phyloP scores from a whole-genome alignment of 148 eudicot species.

The Rheum nobile region DNA sequence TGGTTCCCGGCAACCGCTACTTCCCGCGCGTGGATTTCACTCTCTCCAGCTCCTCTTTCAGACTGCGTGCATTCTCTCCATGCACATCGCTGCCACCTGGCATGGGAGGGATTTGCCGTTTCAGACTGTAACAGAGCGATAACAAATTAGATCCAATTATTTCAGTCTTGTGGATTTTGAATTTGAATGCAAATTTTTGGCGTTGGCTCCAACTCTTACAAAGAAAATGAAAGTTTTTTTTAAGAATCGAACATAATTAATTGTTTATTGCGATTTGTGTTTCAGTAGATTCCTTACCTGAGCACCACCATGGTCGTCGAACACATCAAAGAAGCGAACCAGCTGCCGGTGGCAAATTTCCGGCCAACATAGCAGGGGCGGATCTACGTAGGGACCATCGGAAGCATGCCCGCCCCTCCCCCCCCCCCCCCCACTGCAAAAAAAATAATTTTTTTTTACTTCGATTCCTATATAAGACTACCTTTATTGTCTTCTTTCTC shows the following conservation, averaged over 20 bases:
- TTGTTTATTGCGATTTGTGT: neutral
- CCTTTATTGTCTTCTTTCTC: no score
- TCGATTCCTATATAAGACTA: no score
- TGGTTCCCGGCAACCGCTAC: neutral
- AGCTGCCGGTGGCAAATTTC: conserved; percentile 15
- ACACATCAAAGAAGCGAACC: conserved; percentile 41
- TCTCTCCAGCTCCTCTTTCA: conserved; percentile 22
- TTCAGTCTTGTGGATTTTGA: neutral
- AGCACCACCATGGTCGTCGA: conserved; percentile 43
- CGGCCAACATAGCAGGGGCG: no score
- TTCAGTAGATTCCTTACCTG: conserved; percentile 17
- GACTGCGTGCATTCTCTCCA: conserved; percentile 24
- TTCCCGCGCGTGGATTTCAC: conserved; percentile 7
- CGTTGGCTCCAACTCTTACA: neutral
- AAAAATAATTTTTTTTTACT: no score
- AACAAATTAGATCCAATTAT: neutral
- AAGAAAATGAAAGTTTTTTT: neutral
- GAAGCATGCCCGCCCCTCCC: no score
- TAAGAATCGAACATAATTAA: neutral
- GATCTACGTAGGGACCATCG: no score
- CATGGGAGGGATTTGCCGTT: neutral
- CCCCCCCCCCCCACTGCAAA: no score
- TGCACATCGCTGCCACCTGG: conserved; percentile 36
- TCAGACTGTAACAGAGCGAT: neutral
- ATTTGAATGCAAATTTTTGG: neutral